A percentile compares a stretch with the other conserved stretches of the same genome.
Conservation (phyloP, 768 basidiomycete species). For the Clathrus columnatus region DNA sequence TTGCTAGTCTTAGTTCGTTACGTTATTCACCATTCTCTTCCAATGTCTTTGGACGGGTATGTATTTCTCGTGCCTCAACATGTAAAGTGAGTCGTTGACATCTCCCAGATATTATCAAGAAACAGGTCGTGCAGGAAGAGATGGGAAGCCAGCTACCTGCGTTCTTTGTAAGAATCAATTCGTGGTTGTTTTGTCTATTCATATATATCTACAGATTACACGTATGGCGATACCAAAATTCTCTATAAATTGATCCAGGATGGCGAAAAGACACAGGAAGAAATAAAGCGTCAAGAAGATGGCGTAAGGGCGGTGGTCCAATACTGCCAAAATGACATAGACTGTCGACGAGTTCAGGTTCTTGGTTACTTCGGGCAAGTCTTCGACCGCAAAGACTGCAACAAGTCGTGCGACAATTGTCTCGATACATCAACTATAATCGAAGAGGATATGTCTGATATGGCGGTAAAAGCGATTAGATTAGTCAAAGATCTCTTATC, state of each 20-base stretch:
- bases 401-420: conserved; percentile 79
- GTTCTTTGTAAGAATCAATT: conserved; percentile 60
- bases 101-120: conserved; percentile 86
- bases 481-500: conserved; percentile 43
- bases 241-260: conserved; percentile 56
- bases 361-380: conserved; percentile 82
- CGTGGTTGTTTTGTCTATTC: not conserved
- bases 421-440: conserved; percentile 36
- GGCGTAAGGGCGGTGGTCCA: conserved; percentile 62
- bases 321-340: conserved; percentile 72
- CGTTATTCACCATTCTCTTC: conserved; percentile 82
- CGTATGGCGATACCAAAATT: conserved; percentile 45
- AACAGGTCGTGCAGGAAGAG: conserved; percentile 93
- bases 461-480: conserved; percentile 46
- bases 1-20: conserved; percentile 57
- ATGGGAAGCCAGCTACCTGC: conserved; percentile 77
- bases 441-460: conserved; percentile 50
- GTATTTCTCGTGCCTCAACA: conserved; percentile 12
- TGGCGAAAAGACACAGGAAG: conserved; percentile 36
- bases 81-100: conserved; percentile 10
- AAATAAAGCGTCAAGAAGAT: conserved; percentile 58
- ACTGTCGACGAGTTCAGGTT: conserved; percentile 83
- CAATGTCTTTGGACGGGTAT: conserved; percentile 78
- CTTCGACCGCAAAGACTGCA: conserved; percentile 62
- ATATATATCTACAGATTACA: conserved; percentile 49